phyloP scores from a whole-genome alignment of 331 rosid species.

The Spiraea crenata region DNA sequence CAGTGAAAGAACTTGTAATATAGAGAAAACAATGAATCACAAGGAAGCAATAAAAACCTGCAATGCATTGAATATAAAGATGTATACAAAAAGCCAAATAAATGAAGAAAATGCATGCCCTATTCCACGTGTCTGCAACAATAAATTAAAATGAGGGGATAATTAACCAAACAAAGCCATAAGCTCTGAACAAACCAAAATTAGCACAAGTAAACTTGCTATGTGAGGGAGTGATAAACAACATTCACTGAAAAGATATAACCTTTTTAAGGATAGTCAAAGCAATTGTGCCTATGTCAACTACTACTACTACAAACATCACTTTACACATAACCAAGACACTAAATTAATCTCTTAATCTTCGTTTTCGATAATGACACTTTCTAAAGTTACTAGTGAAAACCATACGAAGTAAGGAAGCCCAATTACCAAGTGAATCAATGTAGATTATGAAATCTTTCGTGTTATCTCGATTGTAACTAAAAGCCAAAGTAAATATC shows the following conservation, averaged over 20 bases:
- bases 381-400: background rate
- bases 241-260: background rate
- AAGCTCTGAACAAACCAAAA: background rate
- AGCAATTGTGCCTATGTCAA: background rate
- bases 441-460: background rate
- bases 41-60: constrained; percentile 61
- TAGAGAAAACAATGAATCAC: constrained; percentile 25
- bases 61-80: constrained; percentile 41
- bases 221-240: background rate
- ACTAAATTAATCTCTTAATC: background rate
- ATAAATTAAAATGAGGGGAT: constrained; percentile 16
- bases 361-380: background rate
- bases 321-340: background rate
- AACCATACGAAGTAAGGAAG: background rate
- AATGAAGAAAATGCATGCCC: constrained; percentile 98
- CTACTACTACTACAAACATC: background rate
- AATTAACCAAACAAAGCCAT: constrained; percentile 19
- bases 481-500: background rate
- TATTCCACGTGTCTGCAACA: constrained; percentile 92
- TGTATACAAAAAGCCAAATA: constrained; percentile 64
- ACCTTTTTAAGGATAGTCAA: background rate
- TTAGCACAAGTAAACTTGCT: background rate
- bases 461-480: background rate
- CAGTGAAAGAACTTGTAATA: constrained; percentile 13
- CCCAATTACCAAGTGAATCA: background rate